Evolutionary conservation across 306 rosid species (phyloP).

Genomic region (Lithocarpus polystachyus): DNA sequence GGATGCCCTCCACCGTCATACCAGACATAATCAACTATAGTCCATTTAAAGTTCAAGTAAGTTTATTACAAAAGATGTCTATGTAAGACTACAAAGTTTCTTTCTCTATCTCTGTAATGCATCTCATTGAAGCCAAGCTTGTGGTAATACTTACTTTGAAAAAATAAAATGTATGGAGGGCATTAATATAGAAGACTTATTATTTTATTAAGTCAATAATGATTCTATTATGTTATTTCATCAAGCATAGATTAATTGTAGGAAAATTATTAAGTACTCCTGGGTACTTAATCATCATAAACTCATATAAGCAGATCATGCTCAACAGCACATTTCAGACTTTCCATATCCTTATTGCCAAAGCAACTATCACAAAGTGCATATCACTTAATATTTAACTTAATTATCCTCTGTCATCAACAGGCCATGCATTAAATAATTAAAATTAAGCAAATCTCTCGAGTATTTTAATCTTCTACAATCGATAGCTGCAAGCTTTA

Average conservation of each 20-base stretch:
- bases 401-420: neutral
- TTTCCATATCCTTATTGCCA: neutral
- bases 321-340: neutral
- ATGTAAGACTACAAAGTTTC: neutral
- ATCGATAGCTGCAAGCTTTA: neutral
- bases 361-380: neutral
- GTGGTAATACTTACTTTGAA: neutral
- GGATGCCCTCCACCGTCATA: neutral
- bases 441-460: neutral
- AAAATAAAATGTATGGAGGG: neutral
- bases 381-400: neutral
- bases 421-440: neutral
- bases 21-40: neutral
- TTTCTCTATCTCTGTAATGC: neutral
- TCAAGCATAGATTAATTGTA: neutral
- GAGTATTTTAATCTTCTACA: neutral
- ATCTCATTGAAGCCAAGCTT: conserved; percentile 5
- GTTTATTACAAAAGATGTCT: neutral
- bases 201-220: neutral
- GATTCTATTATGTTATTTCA: neutral
- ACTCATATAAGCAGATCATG: neutral
- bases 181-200: neutral
- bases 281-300: no score
- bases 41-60: neutral
- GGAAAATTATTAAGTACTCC: no score